Percentiles rank a stretch among this genome's conserved stretches.
Evolutionary conservation across 2,329 filamentous ascomycete species (phyloP).

Genomic region (Penicillium concentricum): DNA sequence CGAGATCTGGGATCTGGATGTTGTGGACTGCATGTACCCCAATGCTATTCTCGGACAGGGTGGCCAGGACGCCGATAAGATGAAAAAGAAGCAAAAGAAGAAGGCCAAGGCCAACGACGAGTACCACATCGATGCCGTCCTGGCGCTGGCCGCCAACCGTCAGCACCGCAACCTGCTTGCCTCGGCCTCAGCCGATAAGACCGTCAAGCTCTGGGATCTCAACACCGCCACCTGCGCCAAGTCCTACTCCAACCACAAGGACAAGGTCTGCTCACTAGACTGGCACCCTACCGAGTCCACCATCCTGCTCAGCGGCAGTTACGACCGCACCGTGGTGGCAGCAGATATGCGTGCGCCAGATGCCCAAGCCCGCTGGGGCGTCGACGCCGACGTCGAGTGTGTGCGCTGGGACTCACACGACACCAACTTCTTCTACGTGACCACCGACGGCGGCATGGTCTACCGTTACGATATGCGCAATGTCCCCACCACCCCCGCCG

Average conservation of each 20-base stretch:
- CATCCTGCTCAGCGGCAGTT: slow-evolving; percentile 85
- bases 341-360: slow-evolving; percentile 94
- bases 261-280: slow-evolving; percentile 94
- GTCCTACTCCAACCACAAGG: slow-evolving; percentile 92
- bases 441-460: slow-evolving; percentile 86
- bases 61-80: slow-evolving; percentile 46
- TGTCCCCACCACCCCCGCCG: slow-evolving; percentile 68
- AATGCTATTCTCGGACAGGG: slow-evolving; percentile 90
- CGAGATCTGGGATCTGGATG: slow-evolving; percentile 96
- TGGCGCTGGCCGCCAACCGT: slow-evolving; percentile 87
- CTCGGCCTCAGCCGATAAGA: slow-evolving; percentile 93
- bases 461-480: slow-evolving; percentile 88
- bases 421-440: slow-evolving; percentile 89
- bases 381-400: slow-evolving; percentile 92
- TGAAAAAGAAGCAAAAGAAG: slow-evolving; percentile 78
- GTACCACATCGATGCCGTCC: slow-evolving; percentile 91
- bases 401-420: slow-evolving; percentile 93
- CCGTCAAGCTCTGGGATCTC: slow-evolving; percentile 96
- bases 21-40: slow-evolving; percentile 96
- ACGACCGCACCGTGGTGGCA: slow-evolving; percentile 91
- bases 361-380: slow-evolving; percentile 81
- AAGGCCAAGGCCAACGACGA: slow-evolving; percentile 85
- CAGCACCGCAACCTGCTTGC: slow-evolving; percentile 92
- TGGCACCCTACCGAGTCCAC: slow-evolving; percentile 91
- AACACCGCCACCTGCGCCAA: slow-evolving; percentile 90